Evolutionary conservation across 2,329 filamentous ascomycete genomes (phyloP), one percentile per base, ranked within the genome.

Genomic region (Akanthomyces uredinophilus): DNA sequence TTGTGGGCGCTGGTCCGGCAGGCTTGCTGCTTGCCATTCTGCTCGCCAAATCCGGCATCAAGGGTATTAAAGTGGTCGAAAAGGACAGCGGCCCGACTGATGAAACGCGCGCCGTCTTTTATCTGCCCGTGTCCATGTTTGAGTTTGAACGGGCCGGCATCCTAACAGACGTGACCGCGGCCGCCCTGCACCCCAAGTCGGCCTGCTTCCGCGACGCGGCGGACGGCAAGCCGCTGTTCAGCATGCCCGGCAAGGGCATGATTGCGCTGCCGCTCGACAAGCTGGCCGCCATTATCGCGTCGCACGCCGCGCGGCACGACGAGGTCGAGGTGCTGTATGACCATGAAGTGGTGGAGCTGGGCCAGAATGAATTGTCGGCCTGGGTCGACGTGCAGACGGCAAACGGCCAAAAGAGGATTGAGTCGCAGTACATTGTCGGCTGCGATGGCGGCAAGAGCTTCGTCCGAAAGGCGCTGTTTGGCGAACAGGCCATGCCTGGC

Each of bases 371-470:
- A 3, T 61, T 63, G 1, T 67, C 68, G 20, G 72, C 73, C 1
- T 71, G 73, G 71, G 71, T 74, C 0, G 56, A 67, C 4, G 72
- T 73, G 8, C 64, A 71, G 46, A 68, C 66, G 1, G 64, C 65
- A 8, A 64, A 65, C 11, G 68, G 68, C 2, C 60, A 56, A n/a
- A 60, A 67, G 57, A 71, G 61, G 27, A 52, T 69, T n/a, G 65
- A 64, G 43, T 78, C 73, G 18, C 75, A 79, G 66, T 81, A 80
- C 66, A 32, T 82, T 2, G 68, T 78, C 29, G 78, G 77, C 0
- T 79, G 78, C 64, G 80, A 82, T 68, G 79, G 79, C 7, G 76
- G 73, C 3, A 74, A 73, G 43, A 76, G 73, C 63, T 73, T 80
- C 4, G 71, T 79, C 24, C 71, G 73, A n/a, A 69, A 70, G 46